A percentile compares a stretch with the other conserved stretches of the same genome.
These are phyloP conservation scores for Medicago arabica DNA, from an alignment of 306 rosid species.

Conservation along the genomic window DNA sequence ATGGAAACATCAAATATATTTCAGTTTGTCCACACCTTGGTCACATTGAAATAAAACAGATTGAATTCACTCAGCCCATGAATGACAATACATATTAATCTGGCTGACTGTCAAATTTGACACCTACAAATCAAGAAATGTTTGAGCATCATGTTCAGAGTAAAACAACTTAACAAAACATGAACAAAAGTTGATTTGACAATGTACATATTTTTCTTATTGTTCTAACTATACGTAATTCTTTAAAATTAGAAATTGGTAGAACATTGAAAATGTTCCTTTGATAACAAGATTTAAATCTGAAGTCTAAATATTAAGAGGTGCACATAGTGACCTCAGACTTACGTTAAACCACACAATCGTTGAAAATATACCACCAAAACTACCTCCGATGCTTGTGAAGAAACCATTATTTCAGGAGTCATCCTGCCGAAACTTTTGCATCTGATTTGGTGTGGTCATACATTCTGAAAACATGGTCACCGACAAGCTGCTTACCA, in stretches of 20 bases:
- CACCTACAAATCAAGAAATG: slow-evolving; percentile 47
- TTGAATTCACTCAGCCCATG: slow-evolving; percentile 37
- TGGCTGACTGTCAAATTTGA: slow-evolving; percentile 30
- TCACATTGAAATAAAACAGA: slow-evolving; percentile 35
- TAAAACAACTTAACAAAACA: slow-evolving; percentile 15
- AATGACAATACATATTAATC: slow-evolving; percentile 32
- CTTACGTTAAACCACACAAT: background rate
- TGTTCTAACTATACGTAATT: slow-evolving; percentile 1
- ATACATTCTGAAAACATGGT: slow-evolving; percentile 39
- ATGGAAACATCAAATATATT: slow-evolving; percentile 29
- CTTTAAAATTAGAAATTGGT: slow-evolving; percentile 15
- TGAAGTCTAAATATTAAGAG: slow-evolving; percentile 9
- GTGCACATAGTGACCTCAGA: background rate
- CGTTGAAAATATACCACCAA: slow-evolving; percentile 33
- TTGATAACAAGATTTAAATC: slow-evolving; percentile 10
- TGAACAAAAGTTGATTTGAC: background rate
- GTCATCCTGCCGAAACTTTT: slow-evolving; percentile 23
- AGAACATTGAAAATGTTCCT: background rate
- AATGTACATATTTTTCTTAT: background rate
- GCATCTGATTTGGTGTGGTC: slow-evolving; percentile 30
- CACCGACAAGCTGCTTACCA: slow-evolving; percentile 47
- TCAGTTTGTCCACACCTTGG: slow-evolving; percentile 44
- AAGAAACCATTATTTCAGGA: slow-evolving; percentile 34
- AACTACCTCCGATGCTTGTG: slow-evolving; percentile 33
- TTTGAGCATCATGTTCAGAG: slow-evolving; percentile 27